Conservation (phyloP, 768 basidiomycete species). For the Rhodotorula graminis region DNA sequence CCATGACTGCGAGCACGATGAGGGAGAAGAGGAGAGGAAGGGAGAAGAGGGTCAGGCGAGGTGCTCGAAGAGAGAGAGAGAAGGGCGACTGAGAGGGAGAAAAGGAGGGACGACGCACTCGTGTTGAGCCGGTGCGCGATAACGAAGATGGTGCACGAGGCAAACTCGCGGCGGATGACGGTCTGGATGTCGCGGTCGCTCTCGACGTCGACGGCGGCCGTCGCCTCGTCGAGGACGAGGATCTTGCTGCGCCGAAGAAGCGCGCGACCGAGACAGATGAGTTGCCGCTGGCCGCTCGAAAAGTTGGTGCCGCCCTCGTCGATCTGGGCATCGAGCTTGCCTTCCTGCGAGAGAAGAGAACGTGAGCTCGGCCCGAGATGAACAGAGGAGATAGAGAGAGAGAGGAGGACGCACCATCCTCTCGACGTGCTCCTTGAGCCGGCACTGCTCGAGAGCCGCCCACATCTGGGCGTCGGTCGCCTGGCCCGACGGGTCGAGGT, state of each 20-base stretch:
- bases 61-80: too few species aligned
- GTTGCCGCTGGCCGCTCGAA: slow-evolving; percentile 76
- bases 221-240: slow-evolving; percentile 87
- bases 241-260: slow-evolving; percentile 61
- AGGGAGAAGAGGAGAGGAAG: too few species aligned
- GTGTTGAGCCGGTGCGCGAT: background rate
- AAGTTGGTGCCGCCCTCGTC: slow-evolving; percentile 75
- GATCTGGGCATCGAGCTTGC: slow-evolving; percentile 66
- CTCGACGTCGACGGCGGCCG: slow-evolving; percentile 54
- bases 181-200: slow-evolving; percentile 60
- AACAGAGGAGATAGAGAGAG: slow-evolving; percentile 30
- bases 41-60: background rate
- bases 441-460: slow-evolving; percentile 68
- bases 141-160: slow-evolving; percentile 51
- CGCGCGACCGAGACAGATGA: slow-evolving; percentile 70
- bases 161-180: slow-evolving; percentile 63
- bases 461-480: slow-evolving; percentile 78
- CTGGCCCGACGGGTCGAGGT: slow-evolving; percentile 78
- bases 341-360: slow-evolving; percentile 45
- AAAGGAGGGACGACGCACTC: background rate
- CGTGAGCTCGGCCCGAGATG: slow-evolving; percentile 32
- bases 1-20: slow-evolving; percentile 2
- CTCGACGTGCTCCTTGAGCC: slow-evolving; percentile 48
- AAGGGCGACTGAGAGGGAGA: background rate
- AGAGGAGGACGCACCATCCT: slow-evolving; percentile 9